Base-by-base conservation (phyloP, 2,329 filamentous ascomycete genomes). In the Fusarium verticillioides region DNA sequence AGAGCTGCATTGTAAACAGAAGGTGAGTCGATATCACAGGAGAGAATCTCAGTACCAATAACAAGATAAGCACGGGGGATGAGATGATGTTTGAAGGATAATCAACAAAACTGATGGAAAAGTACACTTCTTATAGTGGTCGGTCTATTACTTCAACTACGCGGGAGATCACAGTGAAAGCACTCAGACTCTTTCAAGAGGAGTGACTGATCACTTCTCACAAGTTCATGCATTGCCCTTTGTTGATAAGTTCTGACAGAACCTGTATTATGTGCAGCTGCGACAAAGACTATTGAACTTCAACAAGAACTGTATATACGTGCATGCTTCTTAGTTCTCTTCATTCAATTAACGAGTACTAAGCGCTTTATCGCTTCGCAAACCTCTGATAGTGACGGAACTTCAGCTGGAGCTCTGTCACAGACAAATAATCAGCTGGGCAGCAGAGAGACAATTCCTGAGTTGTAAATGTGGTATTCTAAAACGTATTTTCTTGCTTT, bases 371-470 rank as follows among this genome's bases (percentile, higher is more conserved):
- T 28, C 18, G 23, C 12, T 13, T 28, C 18, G 0, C 11, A 0
- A 1, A 46, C 23, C 12, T 28, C 11, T 28, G 11, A 1, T 10
- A 44, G n/a, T 26, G 42, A 26, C n/a, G 2, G n/a, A 44, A 44
- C 42, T 23, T 44, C 15, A 21, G 44, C 44, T 15, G 12, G 19
- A 28, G 0, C 0, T 5, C 18, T 5, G 0, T 5, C 13, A 49
- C 9, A 30, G 16, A 32, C 28, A 6, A 30, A 13, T 0, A 0
- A 30, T 1, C 4, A 9, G 7, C 9, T 15, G 9, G 5, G 15
- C 4, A n/a, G 0, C 28, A 32, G 19, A 9, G 5, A 1, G 4
- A 18, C 2, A 6, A 0, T 18, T 49, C 0, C 8, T 16, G 0
- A 16, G 19, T n/a, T 3, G 28, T n/a, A 9, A 30, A 30, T n/a